These are phyloP conservation scores for Cymodocea nodosa DNA, from an alignment of 116 monocot genomes.

Conservation along the genomic window DNA sequence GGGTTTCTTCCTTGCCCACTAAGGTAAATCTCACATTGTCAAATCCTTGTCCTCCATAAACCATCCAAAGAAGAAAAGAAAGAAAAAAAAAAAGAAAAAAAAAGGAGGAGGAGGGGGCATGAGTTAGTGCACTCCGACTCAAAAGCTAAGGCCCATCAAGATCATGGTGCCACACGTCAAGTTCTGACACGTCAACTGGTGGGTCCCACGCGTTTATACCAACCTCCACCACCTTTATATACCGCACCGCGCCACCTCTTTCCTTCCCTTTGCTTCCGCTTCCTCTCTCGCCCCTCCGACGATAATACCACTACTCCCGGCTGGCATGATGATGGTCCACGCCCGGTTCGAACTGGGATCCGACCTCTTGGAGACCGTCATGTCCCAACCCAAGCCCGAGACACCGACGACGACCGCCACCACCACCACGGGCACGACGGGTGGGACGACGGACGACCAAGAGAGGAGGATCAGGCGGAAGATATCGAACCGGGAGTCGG, in stretches of 20 bases:
- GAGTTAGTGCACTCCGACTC: constrained; percentile 1
- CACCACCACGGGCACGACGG: background rate
- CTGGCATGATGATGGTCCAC: background rate
- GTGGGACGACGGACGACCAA: constrained; percentile 1
- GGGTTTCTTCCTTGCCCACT: constrained; percentile 2
- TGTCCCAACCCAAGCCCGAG: background rate
- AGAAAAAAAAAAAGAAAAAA: background rate
- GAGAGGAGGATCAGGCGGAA: constrained; percentile 25
- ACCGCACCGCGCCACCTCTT: constrained; percentile 1
- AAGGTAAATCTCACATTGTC: constrained; percentile 3
- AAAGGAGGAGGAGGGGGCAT: background rate
- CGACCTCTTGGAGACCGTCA: no score
- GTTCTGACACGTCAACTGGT: background rate
- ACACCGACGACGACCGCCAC: constrained; percentile 1
- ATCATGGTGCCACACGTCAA: background rate
- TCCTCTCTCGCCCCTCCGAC: no score
- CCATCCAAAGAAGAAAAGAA: background rate
- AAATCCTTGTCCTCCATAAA: no score
- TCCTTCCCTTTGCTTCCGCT: background rate
- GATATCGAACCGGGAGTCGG: constrained; percentile 50
- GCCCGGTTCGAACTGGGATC: background rate
- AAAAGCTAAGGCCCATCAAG: background rate
- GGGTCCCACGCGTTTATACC: background rate
- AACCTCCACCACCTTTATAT: background rate
- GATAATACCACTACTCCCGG: background rate